Percentiles rank a stretch among this genome's conserved stretches.
Evolutionary conservation across 2,329 filamentous ascomycete genomes (phyloP).

Genomic region (Thielaviopsis euricoi): DNA sequence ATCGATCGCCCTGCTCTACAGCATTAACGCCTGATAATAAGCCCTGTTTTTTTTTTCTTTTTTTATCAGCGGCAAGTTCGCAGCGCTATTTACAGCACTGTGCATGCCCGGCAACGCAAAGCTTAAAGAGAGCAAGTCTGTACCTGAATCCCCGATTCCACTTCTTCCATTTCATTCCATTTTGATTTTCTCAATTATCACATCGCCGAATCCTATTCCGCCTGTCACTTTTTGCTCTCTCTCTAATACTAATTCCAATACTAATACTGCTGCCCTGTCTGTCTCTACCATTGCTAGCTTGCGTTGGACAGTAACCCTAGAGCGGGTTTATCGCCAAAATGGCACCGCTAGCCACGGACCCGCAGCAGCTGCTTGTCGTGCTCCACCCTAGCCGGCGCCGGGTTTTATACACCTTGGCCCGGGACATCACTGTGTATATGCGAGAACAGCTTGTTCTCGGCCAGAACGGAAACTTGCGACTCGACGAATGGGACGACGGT

Average conservation of each 20-base stretch:
- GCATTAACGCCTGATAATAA: background rate
- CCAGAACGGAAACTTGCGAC: conserved; percentile 15
- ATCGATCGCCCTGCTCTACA: background rate
- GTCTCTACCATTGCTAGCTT: too few relatives aligned
- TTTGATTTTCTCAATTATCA: background rate
- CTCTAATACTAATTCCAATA: too few relatives aligned
- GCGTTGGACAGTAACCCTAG: background rate
- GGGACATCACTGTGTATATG: conserved; percentile 38
- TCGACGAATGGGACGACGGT: conserved; percentile 10
- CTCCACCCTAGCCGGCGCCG: conserved; percentile 35
- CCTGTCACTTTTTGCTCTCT: background rate
- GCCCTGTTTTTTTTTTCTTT: background rate
- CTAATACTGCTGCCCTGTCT: too few relatives aligned
- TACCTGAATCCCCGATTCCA: background rate
- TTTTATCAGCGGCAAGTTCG: too few relatives aligned
- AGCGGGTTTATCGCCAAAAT: conserved; percentile 19
- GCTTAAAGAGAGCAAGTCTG: background rate
- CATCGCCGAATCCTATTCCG: background rate
- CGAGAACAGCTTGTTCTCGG: conserved; percentile 30
- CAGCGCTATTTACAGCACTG: background rate
- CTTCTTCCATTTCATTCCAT: background rate
- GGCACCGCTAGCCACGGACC: conserved; percentile 38
- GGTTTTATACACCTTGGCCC: conserved; percentile 32
- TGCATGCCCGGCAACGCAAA: background rate
- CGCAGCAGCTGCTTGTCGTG: conserved; percentile 37